These are phyloP conservation scores for Strombidium stylifer DNA, from an alignment of 73 alveolate genomes.

Conservation along the genomic window DNA sequence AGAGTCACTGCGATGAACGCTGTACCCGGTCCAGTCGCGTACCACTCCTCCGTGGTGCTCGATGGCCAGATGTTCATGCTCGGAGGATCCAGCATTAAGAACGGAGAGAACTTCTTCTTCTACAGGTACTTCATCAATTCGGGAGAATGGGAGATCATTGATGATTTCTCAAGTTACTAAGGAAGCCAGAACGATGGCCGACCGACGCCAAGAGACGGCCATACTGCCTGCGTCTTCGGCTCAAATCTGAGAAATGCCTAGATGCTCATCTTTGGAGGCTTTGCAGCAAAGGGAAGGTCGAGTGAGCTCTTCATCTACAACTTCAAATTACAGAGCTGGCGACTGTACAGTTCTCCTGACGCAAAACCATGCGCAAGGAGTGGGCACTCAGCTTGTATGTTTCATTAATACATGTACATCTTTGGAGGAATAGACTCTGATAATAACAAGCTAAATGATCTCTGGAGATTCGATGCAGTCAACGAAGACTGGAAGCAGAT, in stretches of 20 bases:
- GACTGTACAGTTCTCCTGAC: slow-evolving; percentile 34
- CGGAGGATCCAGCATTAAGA: too few relatives aligned
- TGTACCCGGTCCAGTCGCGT: background rate
- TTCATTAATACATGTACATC: too few relatives aligned
- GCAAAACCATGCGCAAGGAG: too few relatives aligned
- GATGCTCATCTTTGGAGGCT: slow-evolving; percentile 90
- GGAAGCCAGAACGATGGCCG: too few relatives aligned
- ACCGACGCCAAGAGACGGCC: slow-evolving; percentile 86
- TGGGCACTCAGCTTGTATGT: too few relatives aligned
- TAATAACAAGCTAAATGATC: slow-evolving; percentile 25
- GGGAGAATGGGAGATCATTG: too few relatives aligned
- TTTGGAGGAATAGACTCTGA: slow-evolving; percentile 31
- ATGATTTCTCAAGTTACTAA: too few relatives aligned
- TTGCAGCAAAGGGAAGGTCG: slow-evolving; percentile 62
- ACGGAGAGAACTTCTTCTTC: too few relatives aligned
- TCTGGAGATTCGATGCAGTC: background rate
- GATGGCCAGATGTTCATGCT: background rate
- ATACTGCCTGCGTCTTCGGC: slow-evolving; percentile 66
- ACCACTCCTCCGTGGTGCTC: slow-evolving; percentile 5
- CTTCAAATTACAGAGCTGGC: slow-evolving; percentile 71
- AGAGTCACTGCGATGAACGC: too few relatives aligned
- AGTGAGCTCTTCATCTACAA: slow-evolving; percentile 69
- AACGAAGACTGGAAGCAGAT: background rate
- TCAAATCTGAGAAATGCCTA: slow-evolving; percentile 69
- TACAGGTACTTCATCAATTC: too few relatives aligned